A percentile compares a stretch with the other conserved stretches of the same genome.
Conservation (phyloP, 176 grass and related monocot species). For the Cenchrus purpureus region DNA sequence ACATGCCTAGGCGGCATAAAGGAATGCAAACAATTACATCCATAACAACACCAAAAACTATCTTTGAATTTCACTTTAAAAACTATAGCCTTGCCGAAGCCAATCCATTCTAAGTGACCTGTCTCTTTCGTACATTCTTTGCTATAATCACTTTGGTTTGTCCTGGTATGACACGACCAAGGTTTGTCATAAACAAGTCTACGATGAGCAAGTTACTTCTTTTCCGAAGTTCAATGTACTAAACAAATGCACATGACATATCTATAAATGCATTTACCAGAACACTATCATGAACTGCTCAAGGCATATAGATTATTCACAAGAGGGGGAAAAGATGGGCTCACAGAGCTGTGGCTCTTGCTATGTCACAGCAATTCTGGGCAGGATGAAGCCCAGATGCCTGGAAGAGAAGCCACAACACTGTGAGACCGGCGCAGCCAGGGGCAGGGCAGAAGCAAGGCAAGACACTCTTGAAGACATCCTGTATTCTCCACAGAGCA, state of each 20-base stretch:
- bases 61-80: conserved; percentile 8
- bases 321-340: conserved; percentile 30
- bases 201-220: neutral
- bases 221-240: conserved; percentile 14
- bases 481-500: conserved; percentile 38
- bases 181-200: conserved; percentile 21
- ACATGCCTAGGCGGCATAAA: neutral
- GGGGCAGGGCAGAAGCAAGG: conserved; percentile 31
- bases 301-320: conserved; percentile 19
- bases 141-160: conserved; percentile 41
- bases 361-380: conserved; percentile 37
- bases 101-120: conserved; percentile 35
- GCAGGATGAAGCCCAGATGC: conserved; percentile 46
- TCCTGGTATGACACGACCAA: conserved; percentile 52
- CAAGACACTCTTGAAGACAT: conserved; percentile 48
- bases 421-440: neutral
- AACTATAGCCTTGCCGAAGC: conserved; percentile 2
- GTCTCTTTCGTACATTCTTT: conserved; percentile 24
- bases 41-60: neutral
- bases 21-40: neutral
- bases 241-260: conserved; percentile 23
- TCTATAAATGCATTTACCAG: conserved; percentile 33
- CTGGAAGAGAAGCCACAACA: neutral
- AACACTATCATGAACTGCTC: conserved; percentile 25
- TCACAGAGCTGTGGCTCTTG: conserved; percentile 33